A percentile compares a stretch with the other conserved stretches of the same genome.
These are phyloP conservation scores for Conringia planisiliqua DNA, from an alignment of 345 rosid species.

Conservation along the genomic window DNA sequence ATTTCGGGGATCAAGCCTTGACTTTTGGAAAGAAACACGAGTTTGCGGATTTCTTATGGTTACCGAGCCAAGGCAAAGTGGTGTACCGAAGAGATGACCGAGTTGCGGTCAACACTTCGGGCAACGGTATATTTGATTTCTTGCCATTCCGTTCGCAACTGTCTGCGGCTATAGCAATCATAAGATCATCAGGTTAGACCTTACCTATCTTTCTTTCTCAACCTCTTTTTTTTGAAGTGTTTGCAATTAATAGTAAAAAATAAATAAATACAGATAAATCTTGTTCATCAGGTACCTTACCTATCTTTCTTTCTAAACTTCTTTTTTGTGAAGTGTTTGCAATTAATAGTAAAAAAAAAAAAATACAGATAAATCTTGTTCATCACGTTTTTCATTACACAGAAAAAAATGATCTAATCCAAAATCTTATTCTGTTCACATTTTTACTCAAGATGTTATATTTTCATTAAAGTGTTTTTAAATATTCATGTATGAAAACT, in stretches of 20 bases:
- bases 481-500: background rate
- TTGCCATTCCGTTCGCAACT: slow-evolving; percentile 54
- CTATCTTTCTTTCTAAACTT: background rate
- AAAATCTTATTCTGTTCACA: background rate
- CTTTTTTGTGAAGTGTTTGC: background rate
- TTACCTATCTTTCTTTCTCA: background rate
- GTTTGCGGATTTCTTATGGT: slow-evolving; percentile 16
- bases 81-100: slow-evolving; percentile 50
- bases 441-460: background rate
- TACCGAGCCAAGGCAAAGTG: slow-evolving; percentile 23
- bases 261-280: background rate
- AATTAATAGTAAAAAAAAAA: background rate
- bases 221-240: too few relatives aligned
- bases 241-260: background rate
- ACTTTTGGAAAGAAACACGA: slow-evolving; percentile 16
- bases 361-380: background rate
- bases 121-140: slow-evolving; percentile 52
- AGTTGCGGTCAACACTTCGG: slow-evolving; percentile 34
- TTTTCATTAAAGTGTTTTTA: background rate
- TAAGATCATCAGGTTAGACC: slow-evolving; percentile 48
- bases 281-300: slow-evolving; percentile 34
- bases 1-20: slow-evolving; percentile 10
- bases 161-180: slow-evolving; percentile 25
- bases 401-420: background rate
- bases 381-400: background rate